Conservation (phyloP, 345 rosid species). For the Dipteronia sinensis region DNA sequence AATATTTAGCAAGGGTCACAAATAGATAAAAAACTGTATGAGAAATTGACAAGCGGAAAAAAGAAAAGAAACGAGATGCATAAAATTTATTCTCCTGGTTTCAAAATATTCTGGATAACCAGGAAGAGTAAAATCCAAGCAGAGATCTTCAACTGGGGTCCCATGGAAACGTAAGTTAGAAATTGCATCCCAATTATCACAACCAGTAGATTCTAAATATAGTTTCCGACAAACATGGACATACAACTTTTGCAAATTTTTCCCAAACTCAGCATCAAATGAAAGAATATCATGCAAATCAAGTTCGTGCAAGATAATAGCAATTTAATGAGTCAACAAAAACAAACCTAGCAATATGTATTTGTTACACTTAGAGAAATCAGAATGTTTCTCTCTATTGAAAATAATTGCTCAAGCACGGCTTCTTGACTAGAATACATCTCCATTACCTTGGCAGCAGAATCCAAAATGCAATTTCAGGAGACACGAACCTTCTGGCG, state of each 20-base stretch:
- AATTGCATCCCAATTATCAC: conserved; percentile 35
- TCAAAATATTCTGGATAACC: conserved; percentile 89
- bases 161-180: conserved; percentile 63
- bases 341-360: not conserved
- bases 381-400: too few species aligned
- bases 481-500: conserved; percentile 99
- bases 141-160: conserved; percentile 73
- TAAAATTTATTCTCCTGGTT: conserved; percentile 85
- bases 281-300: conserved; percentile 84
- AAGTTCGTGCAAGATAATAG: conserved; percentile 72
- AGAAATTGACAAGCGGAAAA: not conserved
- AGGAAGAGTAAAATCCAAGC: conserved; percentile 90
- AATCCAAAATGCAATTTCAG: conserved; percentile 91
- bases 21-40: not conserved
- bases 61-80: not conserved
- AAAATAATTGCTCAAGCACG: conserved; percentile 59
- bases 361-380: not conserved
- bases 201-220: conserved; percentile 53
- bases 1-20: conserved; percentile 14
- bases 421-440: conserved; percentile 99
- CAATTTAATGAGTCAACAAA: conserved; percentile 6
- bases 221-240: conserved; percentile 79
- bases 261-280: conserved; percentile 88
- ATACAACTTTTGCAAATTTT: conserved; percentile 76
- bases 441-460: conserved; percentile 99